Conservation (phyloP, 768 basidiomycete genomes). For the Mycena galericulata region DNA sequence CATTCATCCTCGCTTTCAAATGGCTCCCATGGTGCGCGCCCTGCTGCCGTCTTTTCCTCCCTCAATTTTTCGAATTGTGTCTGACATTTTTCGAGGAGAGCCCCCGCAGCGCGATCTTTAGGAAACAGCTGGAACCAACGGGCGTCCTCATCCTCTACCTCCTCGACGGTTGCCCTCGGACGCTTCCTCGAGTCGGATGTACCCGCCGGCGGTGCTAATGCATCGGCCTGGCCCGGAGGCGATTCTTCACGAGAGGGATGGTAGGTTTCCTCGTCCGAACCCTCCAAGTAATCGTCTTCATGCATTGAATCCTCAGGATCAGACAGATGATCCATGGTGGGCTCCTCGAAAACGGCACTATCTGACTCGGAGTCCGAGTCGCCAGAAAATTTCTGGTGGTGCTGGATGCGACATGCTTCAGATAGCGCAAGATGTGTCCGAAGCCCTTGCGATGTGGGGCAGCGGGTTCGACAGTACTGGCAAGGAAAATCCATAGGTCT, state of each 20-base stretch:
- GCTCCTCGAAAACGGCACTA: neutral
- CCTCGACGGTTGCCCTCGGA: neutral
- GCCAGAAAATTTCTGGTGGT: neutral
- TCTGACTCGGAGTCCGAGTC: neutral
- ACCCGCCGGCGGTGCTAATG: neutral
- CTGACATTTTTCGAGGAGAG: neutral
- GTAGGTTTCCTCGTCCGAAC: neutral
- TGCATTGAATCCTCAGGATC: neutral
- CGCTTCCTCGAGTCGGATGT: neutral
- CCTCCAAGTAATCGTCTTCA: neutral
- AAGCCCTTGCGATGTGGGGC: neutral
- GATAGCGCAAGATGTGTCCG: neutral
- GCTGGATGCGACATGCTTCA: neutral
- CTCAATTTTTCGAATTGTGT: conserved; percentile 27
- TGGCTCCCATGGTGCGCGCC: conserved; percentile 38
- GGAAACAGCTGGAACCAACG: neutral
- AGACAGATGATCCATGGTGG: neutral
- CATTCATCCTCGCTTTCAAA: conserved; percentile 45
- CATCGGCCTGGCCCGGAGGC: no score
- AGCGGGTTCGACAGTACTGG: neutral
- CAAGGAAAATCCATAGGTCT: neutral
- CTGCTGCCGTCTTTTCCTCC: conserved; percentile 12
- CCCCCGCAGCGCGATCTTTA: neutral
- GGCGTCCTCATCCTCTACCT: conserved; percentile 11
- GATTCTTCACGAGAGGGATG: neutral